Conservation (phyloP, 2,329 filamentous ascomycete genomes). For the Fusarium gaditjirri region DNA sequence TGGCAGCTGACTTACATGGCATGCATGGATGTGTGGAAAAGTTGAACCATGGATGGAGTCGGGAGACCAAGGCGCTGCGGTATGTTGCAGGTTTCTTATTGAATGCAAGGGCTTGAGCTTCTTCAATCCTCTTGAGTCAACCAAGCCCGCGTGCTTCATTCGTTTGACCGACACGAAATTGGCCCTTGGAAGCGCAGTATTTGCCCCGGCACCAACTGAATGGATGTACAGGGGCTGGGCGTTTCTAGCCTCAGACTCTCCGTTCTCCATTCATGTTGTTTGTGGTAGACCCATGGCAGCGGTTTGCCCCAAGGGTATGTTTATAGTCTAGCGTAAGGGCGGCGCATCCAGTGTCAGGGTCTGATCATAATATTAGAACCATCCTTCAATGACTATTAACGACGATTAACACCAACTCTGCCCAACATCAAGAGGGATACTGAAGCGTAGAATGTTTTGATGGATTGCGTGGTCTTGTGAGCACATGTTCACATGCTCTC, state of each 20-base stretch:
- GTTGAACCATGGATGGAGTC: not conserved
- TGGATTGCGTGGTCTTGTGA: not conserved
- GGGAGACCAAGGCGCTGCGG: not conserved
- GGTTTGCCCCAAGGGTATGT: constrained; percentile 35
- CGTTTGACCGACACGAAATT: constrained; percentile 29
- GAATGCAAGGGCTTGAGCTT: constrained; percentile 5
- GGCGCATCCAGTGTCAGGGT: constrained; percentile 33
- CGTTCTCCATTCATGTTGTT: constrained; percentile 13
- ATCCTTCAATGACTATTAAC: constrained; percentile 21
- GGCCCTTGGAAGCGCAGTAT: constrained; percentile 19
- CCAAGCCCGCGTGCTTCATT: constrained; percentile 5
- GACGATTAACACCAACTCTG: not conserved
- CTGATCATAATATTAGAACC: constrained; percentile 42
- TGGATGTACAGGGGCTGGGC: constrained; percentile 20
- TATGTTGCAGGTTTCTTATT: constrained; percentile 2
- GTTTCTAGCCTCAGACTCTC: constrained; percentile 5
- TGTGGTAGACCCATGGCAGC: constrained; percentile 43
- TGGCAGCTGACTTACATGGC: constrained; percentile 35
- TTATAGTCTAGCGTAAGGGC: constrained; percentile 39
- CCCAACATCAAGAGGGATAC: not conserved
- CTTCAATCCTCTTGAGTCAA: constrained; percentile 1
- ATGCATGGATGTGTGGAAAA: constrained; percentile 6
- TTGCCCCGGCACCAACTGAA: constrained; percentile 27
- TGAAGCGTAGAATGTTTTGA: not conserved
- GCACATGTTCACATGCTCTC: not conserved